Evolutionary conservation across 2,329 filamentous ascomycete genomes (phyloP), one percentile per base, ranked within the genome.

Genomic region (Malbranchea zuffiana): DNA sequence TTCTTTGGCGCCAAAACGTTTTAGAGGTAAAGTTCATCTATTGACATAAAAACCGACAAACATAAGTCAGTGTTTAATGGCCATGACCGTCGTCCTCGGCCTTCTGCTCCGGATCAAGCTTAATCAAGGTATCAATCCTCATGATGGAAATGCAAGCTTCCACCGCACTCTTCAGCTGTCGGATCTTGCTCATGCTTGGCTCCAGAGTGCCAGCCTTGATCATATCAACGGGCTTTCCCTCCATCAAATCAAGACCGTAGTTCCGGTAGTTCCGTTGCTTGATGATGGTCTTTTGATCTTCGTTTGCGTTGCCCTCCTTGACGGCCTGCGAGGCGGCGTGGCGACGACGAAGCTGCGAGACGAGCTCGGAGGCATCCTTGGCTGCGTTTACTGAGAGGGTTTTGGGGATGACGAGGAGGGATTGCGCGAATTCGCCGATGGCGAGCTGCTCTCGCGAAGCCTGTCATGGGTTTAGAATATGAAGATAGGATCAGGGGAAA

Each of bases 61-160:
- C 11, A 28, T 24, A n/a, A 15, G 25, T 21, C 21, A 32, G 15
- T 8, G 20, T 33, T 25, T 73, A 90, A 67, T 93, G 85, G 37
- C 80, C 85, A 64, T 92, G 84, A 40, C 84, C 86, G 54, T 90
- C 83, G 65, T 93, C 74, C 54, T 78, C 74, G 26, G 67, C 69
- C 56, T 74, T 72, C 68, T 80, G 74, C 69, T 95, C 86, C 12
- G 87, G 87, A 70, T 98, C 90, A 62, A 98, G 68, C 71, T 93
- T 93, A 67, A 98, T 96, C 64, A 98, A 72, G 47, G 90, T 96
- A 68, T 98, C 90, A 59, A 98, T 98, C 55, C 90, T 77, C 90
- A 98, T 96, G 60, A 98, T 96, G 56, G 86, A 83, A 63, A 98
- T 93, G 63, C 90, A 96, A 38, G 90, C 90, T 68, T 98, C 90